Percentiles rank a stretch among this genome's conserved stretches.
Evolutionary conservation across 345 rosid species (phyloP).

Genomic region (Corymbia maculata): DNA sequence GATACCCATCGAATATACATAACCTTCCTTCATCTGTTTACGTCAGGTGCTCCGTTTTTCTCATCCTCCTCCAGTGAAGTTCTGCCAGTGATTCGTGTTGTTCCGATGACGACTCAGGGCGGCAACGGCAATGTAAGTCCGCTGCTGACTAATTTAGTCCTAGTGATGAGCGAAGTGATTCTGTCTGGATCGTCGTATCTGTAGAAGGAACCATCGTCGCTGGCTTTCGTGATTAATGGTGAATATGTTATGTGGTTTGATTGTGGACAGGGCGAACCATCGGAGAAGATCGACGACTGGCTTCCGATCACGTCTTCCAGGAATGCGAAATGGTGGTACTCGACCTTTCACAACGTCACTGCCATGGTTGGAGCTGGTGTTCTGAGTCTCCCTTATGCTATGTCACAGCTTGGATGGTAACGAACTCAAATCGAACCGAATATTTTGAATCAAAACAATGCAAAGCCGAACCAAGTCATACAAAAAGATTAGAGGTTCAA

Average conservation of each 20-base stretch:
- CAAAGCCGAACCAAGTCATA: background rate
- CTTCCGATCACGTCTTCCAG: constrained; percentile 70
- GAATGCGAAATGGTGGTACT: constrained; percentile 77
- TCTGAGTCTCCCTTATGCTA: constrained; percentile 70
- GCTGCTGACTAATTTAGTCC: background rate
- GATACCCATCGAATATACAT: background rate
- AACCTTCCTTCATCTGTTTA: background rate
- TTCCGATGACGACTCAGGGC: background rate
- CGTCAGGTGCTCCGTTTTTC: background rate
- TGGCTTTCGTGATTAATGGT: background rate
- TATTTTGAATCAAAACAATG: background rate
- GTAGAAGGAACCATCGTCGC: background rate
- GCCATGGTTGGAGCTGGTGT: constrained; percentile 86
- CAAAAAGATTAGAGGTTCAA: background rate
- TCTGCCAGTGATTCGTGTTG: background rate
- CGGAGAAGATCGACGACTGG: constrained; percentile 45
- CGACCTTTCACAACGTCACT: constrained; percentile 80
- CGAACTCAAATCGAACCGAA: background rate
- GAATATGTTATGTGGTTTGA: background rate
- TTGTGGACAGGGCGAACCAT: background rate
- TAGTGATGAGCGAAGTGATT: background rate
- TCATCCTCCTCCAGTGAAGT: background rate
- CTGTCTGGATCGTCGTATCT: background rate
- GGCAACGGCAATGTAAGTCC: background rate
- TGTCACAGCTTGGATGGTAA: constrained; percentile 71